Percentiles rank a stretch among this genome's conserved stretches.
Conservation (phyloP, 768 basidiomycete genomes). For the Mycena metata region DNA sequence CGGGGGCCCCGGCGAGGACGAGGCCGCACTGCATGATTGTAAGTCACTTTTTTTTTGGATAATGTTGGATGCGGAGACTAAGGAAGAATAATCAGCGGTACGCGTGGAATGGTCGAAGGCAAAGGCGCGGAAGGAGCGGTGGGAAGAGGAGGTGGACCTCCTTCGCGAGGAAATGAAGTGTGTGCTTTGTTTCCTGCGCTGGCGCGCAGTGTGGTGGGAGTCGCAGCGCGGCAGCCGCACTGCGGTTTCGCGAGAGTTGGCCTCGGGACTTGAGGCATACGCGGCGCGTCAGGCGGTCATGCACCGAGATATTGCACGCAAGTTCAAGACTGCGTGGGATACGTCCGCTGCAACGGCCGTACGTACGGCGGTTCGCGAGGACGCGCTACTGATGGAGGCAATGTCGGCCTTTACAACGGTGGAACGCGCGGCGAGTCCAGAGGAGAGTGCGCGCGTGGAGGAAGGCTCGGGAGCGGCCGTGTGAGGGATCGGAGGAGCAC, state of each 20-base stretch:
- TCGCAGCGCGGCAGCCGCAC: neutral
- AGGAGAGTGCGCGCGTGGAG: no score
- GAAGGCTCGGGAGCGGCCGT: no score
- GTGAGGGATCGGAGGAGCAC: no score
- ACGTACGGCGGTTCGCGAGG: neutral
- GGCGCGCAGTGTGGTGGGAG: slow-evolving; percentile 8
- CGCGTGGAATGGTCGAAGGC: slow-evolving; percentile 43
- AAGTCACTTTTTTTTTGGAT: neutral
- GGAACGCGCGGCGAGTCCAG: no score
- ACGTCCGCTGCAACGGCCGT: neutral
- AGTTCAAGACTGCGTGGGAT: neutral
- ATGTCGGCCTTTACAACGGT: neutral
- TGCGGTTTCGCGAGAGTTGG: neutral
- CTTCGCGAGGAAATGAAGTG: slow-evolving; percentile 40
- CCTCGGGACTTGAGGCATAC: slow-evolving; percentile 7
- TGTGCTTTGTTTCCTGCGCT: slow-evolving; percentile 8
- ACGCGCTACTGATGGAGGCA: neutral
- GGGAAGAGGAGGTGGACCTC: slow-evolving; percentile 41
- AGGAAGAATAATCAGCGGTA: slow-evolving; percentile 12
- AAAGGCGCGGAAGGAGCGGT: slow-evolving; percentile 8
- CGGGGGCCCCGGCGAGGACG: slow-evolving; percentile 13
- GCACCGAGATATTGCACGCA: neutral
- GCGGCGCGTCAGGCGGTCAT: neutral
- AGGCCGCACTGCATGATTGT: slow-evolving; percentile 26
- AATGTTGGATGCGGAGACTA: no score